Conservation (phyloP, 2,329 filamentous ascomycete species). For the Rutstroemia sydowiana region DNA sequence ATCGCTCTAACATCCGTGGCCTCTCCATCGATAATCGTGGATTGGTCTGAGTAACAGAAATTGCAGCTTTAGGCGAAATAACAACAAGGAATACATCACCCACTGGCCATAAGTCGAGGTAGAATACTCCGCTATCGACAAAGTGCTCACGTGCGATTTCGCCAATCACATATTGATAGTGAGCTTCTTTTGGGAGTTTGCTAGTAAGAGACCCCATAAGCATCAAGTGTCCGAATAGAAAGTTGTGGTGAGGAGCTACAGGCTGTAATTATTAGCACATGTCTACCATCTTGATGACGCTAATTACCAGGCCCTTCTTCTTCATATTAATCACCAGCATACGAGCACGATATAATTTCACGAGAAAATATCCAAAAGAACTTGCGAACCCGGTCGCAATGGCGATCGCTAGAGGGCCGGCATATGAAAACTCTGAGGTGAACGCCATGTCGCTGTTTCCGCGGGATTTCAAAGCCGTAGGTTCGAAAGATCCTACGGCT, state of each 20-base stretch:
- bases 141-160: conserved; percentile 15
- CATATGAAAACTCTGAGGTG: no score
- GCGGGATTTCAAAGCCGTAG: no score
- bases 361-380: not conserved
- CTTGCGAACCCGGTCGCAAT: not conserved
- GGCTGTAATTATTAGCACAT: not conserved
- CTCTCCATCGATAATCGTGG: conserved; percentile 13
- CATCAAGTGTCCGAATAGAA: not conserved
- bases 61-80: conserved; percentile 13
- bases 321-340: not conserved
- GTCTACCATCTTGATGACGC: not conserved
- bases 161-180: conserved; percentile 13
- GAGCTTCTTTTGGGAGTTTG: conserved; percentile 11
- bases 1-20: conserved; percentile 9
- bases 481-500: no score
- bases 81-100: conserved; percentile 13
- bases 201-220: not conserved
- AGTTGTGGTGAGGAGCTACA: not conserved
- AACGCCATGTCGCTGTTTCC: no score
- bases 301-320: not conserved
- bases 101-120: conserved; percentile 24
- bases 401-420: no score
- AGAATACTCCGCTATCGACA: conserved; percentile 15
- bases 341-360: not conserved
- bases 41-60: conserved; percentile 15